Evolutionary conservation across 768 basidiomycete genomes (phyloP).

Genomic region (Collybia sp.): DNA sequence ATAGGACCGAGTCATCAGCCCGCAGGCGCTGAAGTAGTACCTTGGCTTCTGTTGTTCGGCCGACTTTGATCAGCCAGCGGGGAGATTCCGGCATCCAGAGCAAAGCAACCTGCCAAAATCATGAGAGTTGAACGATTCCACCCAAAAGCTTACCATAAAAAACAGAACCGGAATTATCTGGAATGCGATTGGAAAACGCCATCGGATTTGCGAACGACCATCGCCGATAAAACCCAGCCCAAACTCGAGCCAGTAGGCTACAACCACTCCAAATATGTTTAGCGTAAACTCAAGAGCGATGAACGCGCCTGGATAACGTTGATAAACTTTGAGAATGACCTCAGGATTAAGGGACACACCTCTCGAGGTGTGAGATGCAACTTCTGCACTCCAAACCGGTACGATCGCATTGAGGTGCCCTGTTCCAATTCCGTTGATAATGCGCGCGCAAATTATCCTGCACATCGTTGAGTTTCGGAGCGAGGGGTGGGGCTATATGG

Average conservation of each 20-base stretch:
- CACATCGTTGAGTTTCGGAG: neutral
- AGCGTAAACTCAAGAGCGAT: slow-evolving; percentile 39
- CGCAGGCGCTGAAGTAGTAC: slow-evolving; percentile 28
- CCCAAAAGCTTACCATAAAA: slow-evolving; percentile 26
- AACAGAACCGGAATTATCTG: slow-evolving; percentile 34
- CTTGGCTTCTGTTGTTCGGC: slow-evolving; percentile 30
- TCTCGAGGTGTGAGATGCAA: slow-evolving; percentile 37
- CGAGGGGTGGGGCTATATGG: too few relatives aligned
- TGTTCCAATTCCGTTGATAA: slow-evolving; percentile 40
- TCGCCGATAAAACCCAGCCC: slow-evolving; percentile 39
- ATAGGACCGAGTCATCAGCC: slow-evolving; percentile 12
- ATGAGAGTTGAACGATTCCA: neutral
- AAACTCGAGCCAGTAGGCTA: slow-evolving; percentile 43
- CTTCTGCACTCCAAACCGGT: slow-evolving; percentile 41
- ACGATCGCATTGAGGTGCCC: slow-evolving; percentile 39
- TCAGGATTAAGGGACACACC: slow-evolving; percentile 9
- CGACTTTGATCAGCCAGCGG: slow-evolving; percentile 34
- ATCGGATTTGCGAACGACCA: slow-evolving; percentile 30
- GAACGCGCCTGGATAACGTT: slow-evolving; percentile 28
- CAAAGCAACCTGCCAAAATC: slow-evolving; percentile 16
- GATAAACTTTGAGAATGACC: neutral
- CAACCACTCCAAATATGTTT: slow-evolving; percentile 35
- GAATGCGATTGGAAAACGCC: slow-evolving; percentile 40
- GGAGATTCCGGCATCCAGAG: slow-evolving; percentile 35
- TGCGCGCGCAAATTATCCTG: slow-evolving; percentile 41